A percentile compares a stretch with the other conserved stretches of the same genome.
phyloP scores from a whole-genome alignment of 805 yeast species.

The Cyberlindnera xishuangbannaensis region DNA sequence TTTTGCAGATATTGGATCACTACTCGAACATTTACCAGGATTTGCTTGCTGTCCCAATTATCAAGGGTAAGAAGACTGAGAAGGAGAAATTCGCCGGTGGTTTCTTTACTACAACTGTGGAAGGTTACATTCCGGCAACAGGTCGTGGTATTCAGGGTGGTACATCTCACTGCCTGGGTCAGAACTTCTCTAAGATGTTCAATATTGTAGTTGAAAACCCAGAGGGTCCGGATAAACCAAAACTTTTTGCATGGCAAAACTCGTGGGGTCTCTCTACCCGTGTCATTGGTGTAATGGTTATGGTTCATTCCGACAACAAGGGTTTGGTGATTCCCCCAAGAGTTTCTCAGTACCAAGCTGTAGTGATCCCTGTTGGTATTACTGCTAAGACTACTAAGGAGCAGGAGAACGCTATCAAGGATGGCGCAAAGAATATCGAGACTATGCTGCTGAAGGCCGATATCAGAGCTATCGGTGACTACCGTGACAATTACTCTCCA shows the following conservation, averaged over 20 bases:
- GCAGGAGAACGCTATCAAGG: conserved; percentile 60
- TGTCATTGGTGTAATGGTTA: conserved; percentile 98
- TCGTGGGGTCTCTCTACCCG: conserved; percentile 99
- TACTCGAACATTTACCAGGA: conserved; percentile 85
- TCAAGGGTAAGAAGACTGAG: conserved; percentile 92
- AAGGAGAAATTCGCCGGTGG: conserved; percentile 99
- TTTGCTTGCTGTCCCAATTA: conserved; percentile 93
- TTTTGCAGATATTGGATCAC: conserved; percentile 75
- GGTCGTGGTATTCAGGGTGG: conserved; percentile 99
- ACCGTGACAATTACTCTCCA: conserved; percentile 91
- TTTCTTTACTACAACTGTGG: conserved; percentile 89
- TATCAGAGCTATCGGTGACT: conserved; percentile 78
- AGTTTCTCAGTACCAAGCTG: conserved; percentile 88
- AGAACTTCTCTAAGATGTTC: conserved; percentile 98
- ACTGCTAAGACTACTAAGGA: conserved; percentile 81
- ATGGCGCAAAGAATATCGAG: conserved; percentile 69
- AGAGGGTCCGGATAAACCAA: conserved; percentile 80
- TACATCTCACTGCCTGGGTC: conserved; percentile 96
- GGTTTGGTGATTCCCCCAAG: conserved; percentile 98
- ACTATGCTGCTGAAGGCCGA: conserved; percentile 50
- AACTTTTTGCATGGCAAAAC: conserved; percentile 88
- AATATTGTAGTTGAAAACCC: conserved; percentile 95
- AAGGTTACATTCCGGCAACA: conserved; percentile 95
- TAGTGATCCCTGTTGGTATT: conserved; percentile 91
- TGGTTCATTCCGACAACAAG: conserved; percentile 98